These are phyloP conservation scores for Clitopilus passeckerianus DNA, from an alignment of 768 basidiomycete species.

Conservation along the genomic window DNA sequence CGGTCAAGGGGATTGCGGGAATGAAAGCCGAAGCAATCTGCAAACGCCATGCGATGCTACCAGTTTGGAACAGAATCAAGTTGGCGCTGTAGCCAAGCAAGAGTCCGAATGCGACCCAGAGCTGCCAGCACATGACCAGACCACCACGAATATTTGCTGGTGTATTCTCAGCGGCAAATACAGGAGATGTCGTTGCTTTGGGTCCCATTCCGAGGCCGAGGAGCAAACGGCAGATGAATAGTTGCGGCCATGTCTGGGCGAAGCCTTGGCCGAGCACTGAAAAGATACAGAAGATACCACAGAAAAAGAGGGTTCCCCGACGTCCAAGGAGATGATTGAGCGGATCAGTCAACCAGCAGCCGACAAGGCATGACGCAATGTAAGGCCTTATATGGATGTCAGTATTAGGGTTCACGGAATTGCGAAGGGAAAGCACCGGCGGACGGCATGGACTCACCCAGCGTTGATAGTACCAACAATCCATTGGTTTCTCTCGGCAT, in stretches of 20 bases:
- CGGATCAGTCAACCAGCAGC: conserved; percentile 45
- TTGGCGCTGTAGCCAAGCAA: conserved; percentile 68
- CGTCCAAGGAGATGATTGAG: conserved; percentile 61
- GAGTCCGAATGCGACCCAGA: conserved; percentile 82
- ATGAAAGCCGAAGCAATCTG: conserved; percentile 71
- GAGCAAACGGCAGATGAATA: conserved; percentile 47
- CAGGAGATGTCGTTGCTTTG: conserved; percentile 58
- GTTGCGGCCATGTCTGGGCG: conserved; percentile 50
- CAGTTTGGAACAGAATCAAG: conserved; percentile 52
- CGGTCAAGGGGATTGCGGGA: conserved; percentile 43
- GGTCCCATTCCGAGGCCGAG: conserved; percentile 67
- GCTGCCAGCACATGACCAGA: conserved; percentile 90
- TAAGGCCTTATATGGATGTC: conserved; percentile 29
- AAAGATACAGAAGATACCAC: conserved; percentile 51
- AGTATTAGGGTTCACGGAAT: neutral
- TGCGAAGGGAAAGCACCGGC: neutral
- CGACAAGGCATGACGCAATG: conserved; percentile 37
- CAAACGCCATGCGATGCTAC: conserved; percentile 72
- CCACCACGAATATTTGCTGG: conserved; percentile 84
- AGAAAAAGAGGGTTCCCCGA: conserved; percentile 57
- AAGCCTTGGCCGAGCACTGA: conserved; percentile 44
- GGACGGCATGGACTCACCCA: conserved; percentile 25
- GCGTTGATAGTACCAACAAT: conserved; percentile 72
- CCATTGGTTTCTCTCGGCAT: conserved; percentile 53
- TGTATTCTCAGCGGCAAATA: conserved; percentile 68